Conservation (phyloP, 805 yeast species). For the Metschnikowia arizonensis region DNA sequence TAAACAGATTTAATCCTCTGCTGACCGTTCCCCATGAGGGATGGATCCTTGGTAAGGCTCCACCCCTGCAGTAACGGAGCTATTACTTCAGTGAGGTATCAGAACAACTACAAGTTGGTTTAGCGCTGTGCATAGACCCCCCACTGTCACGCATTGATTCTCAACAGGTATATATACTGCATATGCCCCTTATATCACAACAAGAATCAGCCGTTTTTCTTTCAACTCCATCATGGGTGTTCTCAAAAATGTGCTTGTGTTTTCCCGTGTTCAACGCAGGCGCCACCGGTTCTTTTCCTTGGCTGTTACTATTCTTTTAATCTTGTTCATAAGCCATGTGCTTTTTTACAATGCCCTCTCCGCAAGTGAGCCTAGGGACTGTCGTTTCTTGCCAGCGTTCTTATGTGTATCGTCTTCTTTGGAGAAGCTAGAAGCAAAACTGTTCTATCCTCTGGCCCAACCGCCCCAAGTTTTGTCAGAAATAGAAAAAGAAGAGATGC, state of each 20-base stretch:
- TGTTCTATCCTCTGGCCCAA: slow-evolving; percentile 3
- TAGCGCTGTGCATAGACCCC: too few relatives aligned
- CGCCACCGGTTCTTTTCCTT: slow-evolving; percentile 11
- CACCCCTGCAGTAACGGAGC: too few relatives aligned
- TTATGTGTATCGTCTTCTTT: slow-evolving; percentile 8
- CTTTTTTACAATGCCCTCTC: slow-evolving; percentile 4
- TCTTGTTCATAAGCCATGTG: slow-evolving; percentile 10
- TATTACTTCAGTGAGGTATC: too few relatives aligned
- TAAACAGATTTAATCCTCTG: too few relatives aligned
- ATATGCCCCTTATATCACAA: too few relatives aligned
- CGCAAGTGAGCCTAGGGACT: slow-evolving; percentile 6
- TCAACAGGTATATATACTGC: too few relatives aligned
- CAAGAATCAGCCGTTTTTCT: too few relatives aligned
- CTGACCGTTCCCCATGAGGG: too few relatives aligned
- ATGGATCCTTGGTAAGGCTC: too few relatives aligned
- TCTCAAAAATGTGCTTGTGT: slow-evolving; percentile 9
- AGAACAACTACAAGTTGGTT: too few relatives aligned
- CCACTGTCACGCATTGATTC: too few relatives aligned
- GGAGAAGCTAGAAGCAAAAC: background rate
- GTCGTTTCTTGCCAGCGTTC: slow-evolving; percentile 12
- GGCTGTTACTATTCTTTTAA: slow-evolving; percentile 7
- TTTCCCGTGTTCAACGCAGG: slow-evolving; percentile 16
- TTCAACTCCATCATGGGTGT: slow-evolving; percentile 7
- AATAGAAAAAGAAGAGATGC: slow-evolving; percentile 1
- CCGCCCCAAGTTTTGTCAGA: background rate